Conservation (phyloP, 192 early-diverging fungal species). For the Podila verticillata region DNA sequence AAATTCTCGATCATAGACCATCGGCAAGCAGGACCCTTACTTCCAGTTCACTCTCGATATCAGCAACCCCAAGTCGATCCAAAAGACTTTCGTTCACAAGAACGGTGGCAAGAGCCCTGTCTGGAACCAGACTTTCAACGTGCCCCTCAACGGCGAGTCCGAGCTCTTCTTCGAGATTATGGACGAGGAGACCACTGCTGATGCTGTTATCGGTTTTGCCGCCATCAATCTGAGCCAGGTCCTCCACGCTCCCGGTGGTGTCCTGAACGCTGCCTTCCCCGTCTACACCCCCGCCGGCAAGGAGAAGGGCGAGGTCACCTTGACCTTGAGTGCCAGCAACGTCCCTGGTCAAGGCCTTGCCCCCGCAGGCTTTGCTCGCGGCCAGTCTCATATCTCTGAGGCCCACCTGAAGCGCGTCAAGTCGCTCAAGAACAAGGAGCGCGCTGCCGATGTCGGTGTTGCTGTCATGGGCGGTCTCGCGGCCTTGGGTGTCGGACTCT, state of each 20-base stretch:
- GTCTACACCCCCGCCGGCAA: conserved; percentile 55
- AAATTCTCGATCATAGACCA: background rate
- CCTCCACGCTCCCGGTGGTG: conserved; percentile 53
- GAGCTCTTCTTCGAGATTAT: conserved; percentile 60
- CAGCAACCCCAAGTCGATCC: conserved; percentile 54
- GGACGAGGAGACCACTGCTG: conserved; percentile 54
- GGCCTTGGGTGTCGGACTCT: conserved; percentile 55
- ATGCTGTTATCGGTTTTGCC: conserved; percentile 58
- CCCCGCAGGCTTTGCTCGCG: background rate
- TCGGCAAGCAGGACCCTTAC: conserved; percentile 64
- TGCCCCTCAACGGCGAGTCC: conserved; percentile 54
- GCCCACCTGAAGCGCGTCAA: conserved; percentile 54
- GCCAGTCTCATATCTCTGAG: conserved; percentile 45
- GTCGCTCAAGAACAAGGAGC: conserved; percentile 51
- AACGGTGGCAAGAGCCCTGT: conserved; percentile 56
- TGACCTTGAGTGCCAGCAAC: conserved; percentile 51
- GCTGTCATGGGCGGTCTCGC: conserved; percentile 52
- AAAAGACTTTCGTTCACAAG: conserved; percentile 62
- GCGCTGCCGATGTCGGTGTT: conserved; percentile 47
- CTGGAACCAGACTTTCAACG: conserved; percentile 61
- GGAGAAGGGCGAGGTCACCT: conserved; percentile 49
- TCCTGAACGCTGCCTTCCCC: conserved; percentile 55
- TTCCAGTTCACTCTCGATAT: conserved; percentile 56
- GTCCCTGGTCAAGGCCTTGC: conserved; percentile 48
- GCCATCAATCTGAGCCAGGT: conserved; percentile 61